These are phyloP conservation scores for Chalciporus piperatus DNA, from an alignment of 768 basidiomycete species.

Conservation along the genomic window DNA sequence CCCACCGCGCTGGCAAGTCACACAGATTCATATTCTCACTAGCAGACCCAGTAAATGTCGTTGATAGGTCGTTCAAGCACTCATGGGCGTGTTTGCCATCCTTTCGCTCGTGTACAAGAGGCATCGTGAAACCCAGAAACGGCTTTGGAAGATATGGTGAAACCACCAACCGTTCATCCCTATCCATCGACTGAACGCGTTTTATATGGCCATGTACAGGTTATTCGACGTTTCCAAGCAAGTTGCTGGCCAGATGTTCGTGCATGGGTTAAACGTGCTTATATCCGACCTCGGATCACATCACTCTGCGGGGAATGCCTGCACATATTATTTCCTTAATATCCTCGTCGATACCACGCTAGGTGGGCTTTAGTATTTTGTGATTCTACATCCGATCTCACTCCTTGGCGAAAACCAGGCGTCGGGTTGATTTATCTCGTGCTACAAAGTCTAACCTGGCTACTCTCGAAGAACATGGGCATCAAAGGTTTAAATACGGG, in stretches of 20 bases:
- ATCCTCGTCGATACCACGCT: conserved; percentile 76
- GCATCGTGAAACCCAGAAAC: conserved; percentile 78
- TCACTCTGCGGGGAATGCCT: conserved; percentile 75
- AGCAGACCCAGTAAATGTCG: neutral
- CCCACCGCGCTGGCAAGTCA: conserved; percentile 44
- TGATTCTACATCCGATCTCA: conserved; percentile 6
- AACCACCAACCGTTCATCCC: conserved; percentile 16
- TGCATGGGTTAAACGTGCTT: conserved; percentile 75
- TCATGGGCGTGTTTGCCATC: conserved; percentile 92
- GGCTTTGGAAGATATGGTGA: conserved; percentile 93
- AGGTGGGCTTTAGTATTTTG: conserved; percentile 48
- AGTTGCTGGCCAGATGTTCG: conserved; percentile 79
- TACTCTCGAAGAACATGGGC: conserved; percentile 61
- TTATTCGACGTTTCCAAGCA: conserved; percentile 94
- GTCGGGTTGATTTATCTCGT: conserved; percentile 78
- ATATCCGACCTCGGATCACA: conserved; percentile 76
- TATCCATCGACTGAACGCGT: conserved; percentile 4
- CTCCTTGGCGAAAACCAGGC: conserved; percentile 45
- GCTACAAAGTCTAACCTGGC: conserved; percentile 59
- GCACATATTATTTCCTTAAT: conserved; percentile 89
- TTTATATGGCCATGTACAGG: conserved; percentile 40
- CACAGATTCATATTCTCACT: neutral
- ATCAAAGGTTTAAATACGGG: conserved; percentile 83
- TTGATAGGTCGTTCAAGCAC: conserved; percentile 68
- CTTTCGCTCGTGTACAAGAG: conserved; percentile 85